Evolutionary conservation across 768 basidiomycete species (phyloP).

Genomic region (Tulasnella sp.): DNA sequence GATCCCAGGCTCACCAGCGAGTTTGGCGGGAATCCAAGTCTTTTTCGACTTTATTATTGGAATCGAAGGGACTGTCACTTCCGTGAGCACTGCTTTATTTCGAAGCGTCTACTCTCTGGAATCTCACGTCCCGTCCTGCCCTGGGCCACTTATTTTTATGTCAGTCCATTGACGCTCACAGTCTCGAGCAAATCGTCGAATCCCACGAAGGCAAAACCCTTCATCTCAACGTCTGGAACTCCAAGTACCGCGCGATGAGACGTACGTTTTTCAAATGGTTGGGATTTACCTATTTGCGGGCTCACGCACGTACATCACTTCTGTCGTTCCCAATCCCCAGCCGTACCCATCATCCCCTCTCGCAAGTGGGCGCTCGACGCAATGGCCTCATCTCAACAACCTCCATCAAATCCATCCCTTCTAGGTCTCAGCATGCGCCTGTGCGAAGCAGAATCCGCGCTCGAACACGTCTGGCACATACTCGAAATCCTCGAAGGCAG

Average conservation of each 20-base stretch:
- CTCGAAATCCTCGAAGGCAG: constrained; percentile 93
- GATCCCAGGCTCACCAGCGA: constrained; percentile 81
- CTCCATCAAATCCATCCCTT: constrained; percentile 59
- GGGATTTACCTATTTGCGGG: not conserved
- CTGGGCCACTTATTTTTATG: no score
- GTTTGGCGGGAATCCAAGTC: constrained; percentile 73
- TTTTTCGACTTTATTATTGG: constrained; percentile 98
- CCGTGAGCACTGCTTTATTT: constrained; percentile 27
- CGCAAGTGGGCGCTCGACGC: constrained; percentile 52
- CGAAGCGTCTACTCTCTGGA: not conserved
- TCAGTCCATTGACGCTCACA: constrained; percentile 24
- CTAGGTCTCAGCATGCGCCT: constrained; percentile 89
- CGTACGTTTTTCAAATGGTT: constrained; percentile 38
- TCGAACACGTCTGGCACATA: constrained; percentile 97
- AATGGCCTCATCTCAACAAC: constrained; percentile 38
- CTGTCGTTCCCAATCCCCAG: constrained; percentile 35
- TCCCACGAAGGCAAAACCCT: constrained; percentile 63
- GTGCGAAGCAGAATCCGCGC: constrained; percentile 79
- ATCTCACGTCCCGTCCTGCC: no score
- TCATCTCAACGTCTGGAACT: constrained; percentile 74
- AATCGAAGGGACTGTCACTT: constrained; percentile 53
- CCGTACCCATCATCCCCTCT: constrained; percentile 77
- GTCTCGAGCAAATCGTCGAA: constrained; percentile 75
- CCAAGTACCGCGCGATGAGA: constrained; percentile 63
- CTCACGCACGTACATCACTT: not conserved